phyloP scores from a whole-genome alignment of 2,329 filamentous ascomycete species.

The Thermothelomyces thermophilus region DNA sequence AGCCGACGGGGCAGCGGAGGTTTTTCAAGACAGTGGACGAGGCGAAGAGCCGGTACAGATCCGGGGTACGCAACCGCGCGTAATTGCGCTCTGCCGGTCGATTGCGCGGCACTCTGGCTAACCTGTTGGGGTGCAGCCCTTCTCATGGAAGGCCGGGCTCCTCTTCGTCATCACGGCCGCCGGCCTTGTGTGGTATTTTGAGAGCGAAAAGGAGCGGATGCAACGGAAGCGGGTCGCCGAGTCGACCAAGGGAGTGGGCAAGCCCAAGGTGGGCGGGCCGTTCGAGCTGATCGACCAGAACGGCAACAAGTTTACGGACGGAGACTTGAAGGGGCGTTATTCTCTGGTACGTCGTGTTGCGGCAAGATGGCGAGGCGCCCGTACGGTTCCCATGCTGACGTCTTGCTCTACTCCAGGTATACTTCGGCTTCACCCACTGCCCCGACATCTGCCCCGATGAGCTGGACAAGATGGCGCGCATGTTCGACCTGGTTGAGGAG shows the following conservation, averaged over 20 bases:
- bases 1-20: constrained; percentile 32
- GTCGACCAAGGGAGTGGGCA: constrained; percentile 85
- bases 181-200: constrained; percentile 83
- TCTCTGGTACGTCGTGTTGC: constrained; percentile 52
- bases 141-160: constrained; percentile 84
- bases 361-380: neutral
- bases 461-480: constrained; percentile 97
- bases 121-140: constrained; percentile 53
- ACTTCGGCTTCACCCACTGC: constrained; percentile 98
- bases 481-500: constrained; percentile 68
- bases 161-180: constrained; percentile 76
- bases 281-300: constrained; percentile 80
- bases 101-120: neutral
- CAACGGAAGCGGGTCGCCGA: constrained; percentile 83
- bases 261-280: constrained; percentile 83
- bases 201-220: constrained; percentile 86
- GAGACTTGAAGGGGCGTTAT: constrained; percentile 82
- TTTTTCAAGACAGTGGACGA: constrained; percentile 51
- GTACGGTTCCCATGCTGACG: neutral
- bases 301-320: constrained; percentile 68
- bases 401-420: constrained; percentile 52
- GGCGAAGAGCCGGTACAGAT: constrained; percentile 51
- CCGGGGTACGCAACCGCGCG: constrained; percentile 39
- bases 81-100: neutral
- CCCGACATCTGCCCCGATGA: constrained; percentile 98